These are phyloP conservation scores for Fusarium tjaetaba DNA, from an alignment of 2,329 filamentous ascomycete species.

Conservation along the genomic window DNA sequence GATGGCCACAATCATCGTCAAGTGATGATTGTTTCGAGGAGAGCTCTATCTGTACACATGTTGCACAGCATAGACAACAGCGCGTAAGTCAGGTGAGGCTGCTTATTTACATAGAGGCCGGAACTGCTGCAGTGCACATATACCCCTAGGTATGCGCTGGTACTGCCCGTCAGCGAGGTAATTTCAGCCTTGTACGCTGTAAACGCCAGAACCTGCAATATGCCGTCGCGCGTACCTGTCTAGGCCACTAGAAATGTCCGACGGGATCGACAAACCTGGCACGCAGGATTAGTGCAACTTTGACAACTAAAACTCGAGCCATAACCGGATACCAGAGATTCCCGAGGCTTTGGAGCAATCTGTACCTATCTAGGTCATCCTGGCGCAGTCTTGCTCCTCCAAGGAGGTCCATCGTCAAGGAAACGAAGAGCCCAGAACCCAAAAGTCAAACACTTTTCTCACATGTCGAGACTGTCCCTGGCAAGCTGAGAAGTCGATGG, in stretches of 20 bases:
- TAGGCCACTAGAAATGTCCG: conserved; percentile 26
- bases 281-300: conserved; percentile 27
- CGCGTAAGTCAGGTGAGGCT: conserved; percentile 16
- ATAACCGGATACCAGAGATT: background rate
- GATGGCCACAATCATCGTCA: background rate
- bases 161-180: background rate
- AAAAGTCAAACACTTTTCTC: conserved; percentile 6
- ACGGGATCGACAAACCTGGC: conserved; percentile 12
- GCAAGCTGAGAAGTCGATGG: background rate
- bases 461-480: conserved; percentile 10
- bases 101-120: background rate
- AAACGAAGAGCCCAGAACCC: conserved; percentile 16
- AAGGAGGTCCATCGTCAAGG: background rate
- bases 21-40: conserved; percentile 1
- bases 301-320: conserved; percentile 20
- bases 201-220: background rate
- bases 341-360: conserved; percentile 1
- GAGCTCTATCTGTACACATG: background rate
- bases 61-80: background rate
- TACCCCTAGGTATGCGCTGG: conserved; percentile 6
- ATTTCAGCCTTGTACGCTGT: conserved; percentile 21
- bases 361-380: background rate
- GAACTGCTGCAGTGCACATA: background rate
- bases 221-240: background rate
- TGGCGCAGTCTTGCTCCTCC: background rate